These are phyloP conservation scores for Penicillium occitanis DNA, from an alignment of 2,329 filamentous ascomycete genomes.

Conservation along the genomic window DNA sequence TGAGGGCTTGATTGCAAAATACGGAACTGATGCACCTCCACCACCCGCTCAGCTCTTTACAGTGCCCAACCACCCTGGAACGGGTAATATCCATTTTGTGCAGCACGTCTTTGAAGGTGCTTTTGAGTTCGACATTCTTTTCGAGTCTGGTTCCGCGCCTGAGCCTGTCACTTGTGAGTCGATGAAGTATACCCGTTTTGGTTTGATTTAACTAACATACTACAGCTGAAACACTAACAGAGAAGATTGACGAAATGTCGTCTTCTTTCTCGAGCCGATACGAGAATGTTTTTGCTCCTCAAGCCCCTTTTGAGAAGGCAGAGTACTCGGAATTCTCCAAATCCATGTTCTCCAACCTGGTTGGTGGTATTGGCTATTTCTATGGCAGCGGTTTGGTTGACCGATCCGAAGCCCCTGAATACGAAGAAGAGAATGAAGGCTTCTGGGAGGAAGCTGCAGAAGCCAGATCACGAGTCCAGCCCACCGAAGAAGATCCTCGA, in stretches of 20 bases:
- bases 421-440: conserved; percentile 90
- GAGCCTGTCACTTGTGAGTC: conserved; percentile 53
- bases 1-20: conserved; percentile 59
- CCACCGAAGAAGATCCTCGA: conserved; percentile 74
- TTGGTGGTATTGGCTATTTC: conserved; percentile 95
- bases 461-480: conserved; percentile 67
- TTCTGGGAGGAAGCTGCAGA: conserved; percentile 92
- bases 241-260: conserved; percentile 66
- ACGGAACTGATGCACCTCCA: conserved; percentile 66
- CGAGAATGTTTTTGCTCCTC: conserved; percentile 66
- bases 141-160: conserved; percentile 71
- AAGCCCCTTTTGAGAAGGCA: conserved; percentile 70
- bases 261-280: conserved; percentile 74
- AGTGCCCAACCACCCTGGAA: conserved; percentile 58
- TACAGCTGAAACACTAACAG: conserved; percentile 62
- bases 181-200: background rate
- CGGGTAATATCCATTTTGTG: conserved; percentile 80
- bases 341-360: conserved; percentile 88
- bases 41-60: conserved; percentile 86
- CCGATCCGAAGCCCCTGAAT: conserved; percentile 85
- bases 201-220: background rate
- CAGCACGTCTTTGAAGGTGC: conserved; percentile 88
- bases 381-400: conserved; percentile 85
- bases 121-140: conserved; percentile 91
- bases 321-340: conserved; percentile 79